Base-by-base conservation (phyloP, 1,139 yeast species). In the Geotrichum fermentans region DNA sequence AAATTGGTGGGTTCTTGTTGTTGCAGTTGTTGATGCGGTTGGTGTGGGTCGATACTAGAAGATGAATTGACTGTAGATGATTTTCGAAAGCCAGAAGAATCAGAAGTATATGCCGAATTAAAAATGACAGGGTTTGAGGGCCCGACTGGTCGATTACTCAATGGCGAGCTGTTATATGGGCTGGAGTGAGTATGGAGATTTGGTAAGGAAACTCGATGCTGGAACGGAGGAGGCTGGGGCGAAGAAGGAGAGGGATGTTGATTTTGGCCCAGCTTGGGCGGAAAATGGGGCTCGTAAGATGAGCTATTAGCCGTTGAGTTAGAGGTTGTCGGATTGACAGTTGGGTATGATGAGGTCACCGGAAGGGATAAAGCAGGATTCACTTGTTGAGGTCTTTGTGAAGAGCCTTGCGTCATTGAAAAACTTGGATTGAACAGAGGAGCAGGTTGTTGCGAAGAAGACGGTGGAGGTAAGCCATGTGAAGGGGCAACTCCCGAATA, bases 101-200 rank as follows among this genome's bases (percentile, higher is more conserved):
- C 65, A n/a, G 58, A 43, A 5, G 64, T 62, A 42, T 61, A 62
- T 8, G 66, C 63, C 2, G 66, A 51, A 45, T 62, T 62, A 52
- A 62, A 62, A 8, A 62, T 57, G 8, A 60, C 55, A 37, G 48
- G 46, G 39, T 36, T 14, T 40, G 50, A 38, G 45, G 52, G 14
- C 34, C 50, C 17, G 43, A 52, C 10, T 13, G 56, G 52, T 2
- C 56, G 42, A 24, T 13, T 45, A 51, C 47, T 34, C 47, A 51
- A 21, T 7, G 46, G 38, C 8, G 43, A 43, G 35, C 45, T 34
- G 35, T 40, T 26, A 24, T 24, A 20, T 11, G 42, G 37, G 30
- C 22, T 24, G 18, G 47, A 36, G 90, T 69, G 97, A 92, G 63
- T 83, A 24, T 47, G 45, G 14, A 43, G n/a, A 33, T 45, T 45